Evolutionary conservation across 352 stramenopile genomes (phyloP).

Genomic region (Globisporangium sylvaticum): DNA sequence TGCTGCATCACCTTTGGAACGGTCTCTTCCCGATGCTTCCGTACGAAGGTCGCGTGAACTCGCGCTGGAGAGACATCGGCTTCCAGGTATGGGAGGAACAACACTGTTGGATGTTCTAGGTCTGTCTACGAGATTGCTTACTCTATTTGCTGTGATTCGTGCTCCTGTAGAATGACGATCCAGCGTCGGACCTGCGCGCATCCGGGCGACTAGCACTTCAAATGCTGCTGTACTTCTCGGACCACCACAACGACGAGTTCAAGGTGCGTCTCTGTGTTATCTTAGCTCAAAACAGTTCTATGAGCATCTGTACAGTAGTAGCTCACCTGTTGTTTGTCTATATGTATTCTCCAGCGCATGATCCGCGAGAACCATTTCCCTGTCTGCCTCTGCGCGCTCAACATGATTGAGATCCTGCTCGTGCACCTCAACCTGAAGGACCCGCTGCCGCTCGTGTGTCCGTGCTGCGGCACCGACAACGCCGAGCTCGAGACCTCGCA

Average conservation of each 20-base stretch:
- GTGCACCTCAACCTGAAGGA: slow-evolving; percentile 70
- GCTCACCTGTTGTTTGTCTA: neutral
- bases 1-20: slow-evolving; percentile 62
- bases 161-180: slow-evolving; percentile 46
- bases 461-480: slow-evolving; percentile 67
- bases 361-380: slow-evolving; percentile 69
- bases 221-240: slow-evolving; percentile 67
- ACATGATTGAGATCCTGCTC: slow-evolving; percentile 65
- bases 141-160: neutral
- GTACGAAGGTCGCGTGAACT: slow-evolving; percentile 61
- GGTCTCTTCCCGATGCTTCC: slow-evolving; percentile 58
- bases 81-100: slow-evolving; percentile 40
- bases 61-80: slow-evolving; percentile 57
- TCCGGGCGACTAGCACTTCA: slow-evolving; percentile 53
- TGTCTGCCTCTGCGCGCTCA: slow-evolving; percentile 55
- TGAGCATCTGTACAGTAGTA: neutral
- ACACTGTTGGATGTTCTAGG: neutral
- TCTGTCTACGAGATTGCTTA: neutral
- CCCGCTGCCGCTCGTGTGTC: slow-evolving; percentile 54
- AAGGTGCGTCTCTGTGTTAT: slow-evolving; percentile 27
- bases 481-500: slow-evolving; percentile 52
- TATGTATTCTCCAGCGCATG: slow-evolving; percentile 36
- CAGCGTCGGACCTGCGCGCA: slow-evolving; percentile 52
- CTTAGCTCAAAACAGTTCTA: neutral
- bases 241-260: slow-evolving; percentile 67